A percentile compares a stretch with the other conserved stretches of the same genome.
Evolutionary conservation across 1,139 yeast genomes (phyloP).

Genomic region (Tardiomyces digboiensis): DNA sequence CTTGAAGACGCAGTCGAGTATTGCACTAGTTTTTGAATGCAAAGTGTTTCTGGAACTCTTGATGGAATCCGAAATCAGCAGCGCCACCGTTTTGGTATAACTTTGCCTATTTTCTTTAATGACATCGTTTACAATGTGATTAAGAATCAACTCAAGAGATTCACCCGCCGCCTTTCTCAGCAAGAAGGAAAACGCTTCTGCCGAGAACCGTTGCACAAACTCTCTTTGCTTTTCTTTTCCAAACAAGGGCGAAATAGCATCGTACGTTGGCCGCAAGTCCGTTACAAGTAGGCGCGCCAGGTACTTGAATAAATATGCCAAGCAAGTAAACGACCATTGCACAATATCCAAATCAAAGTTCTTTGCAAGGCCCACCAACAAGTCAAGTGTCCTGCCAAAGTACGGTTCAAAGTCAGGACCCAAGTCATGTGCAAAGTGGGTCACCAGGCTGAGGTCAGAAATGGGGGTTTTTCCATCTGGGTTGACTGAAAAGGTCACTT

Average conservation of each 20-base stretch:
- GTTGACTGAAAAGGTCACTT: neutral
- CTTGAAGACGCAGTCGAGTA: conserved; percentile 28
- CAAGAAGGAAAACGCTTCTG: conserved; percentile 83
- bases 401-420: conserved; percentile 84
- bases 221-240: conserved; percentile 42
- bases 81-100: conserved; percentile 47
- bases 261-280: conserved; percentile 62
- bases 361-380: conserved; percentile 40
- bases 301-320: conserved; percentile 88
- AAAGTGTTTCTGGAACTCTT: conserved; percentile 61
- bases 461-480: neutral
- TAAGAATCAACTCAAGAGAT: conserved; percentile 38
- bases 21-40: conserved; percentile 57
- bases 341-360: conserved; percentile 46
- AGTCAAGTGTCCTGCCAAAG: conserved; percentile 43
- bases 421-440: conserved; percentile 86
- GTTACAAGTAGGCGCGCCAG: conserved; percentile 52
- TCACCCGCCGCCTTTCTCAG: conserved; percentile 56
- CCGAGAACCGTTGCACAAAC: conserved; percentile 72
- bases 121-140: conserved; percentile 43
- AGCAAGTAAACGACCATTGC: conserved; percentile 76
- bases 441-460: conserved; percentile 32
- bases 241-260: conserved; percentile 54
- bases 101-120: conserved; percentile 30
- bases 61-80: conserved; percentile 65